Conservation (phyloP, 2,329 filamentous ascomycete species). For the Exophiala oligosperma region DNA sequence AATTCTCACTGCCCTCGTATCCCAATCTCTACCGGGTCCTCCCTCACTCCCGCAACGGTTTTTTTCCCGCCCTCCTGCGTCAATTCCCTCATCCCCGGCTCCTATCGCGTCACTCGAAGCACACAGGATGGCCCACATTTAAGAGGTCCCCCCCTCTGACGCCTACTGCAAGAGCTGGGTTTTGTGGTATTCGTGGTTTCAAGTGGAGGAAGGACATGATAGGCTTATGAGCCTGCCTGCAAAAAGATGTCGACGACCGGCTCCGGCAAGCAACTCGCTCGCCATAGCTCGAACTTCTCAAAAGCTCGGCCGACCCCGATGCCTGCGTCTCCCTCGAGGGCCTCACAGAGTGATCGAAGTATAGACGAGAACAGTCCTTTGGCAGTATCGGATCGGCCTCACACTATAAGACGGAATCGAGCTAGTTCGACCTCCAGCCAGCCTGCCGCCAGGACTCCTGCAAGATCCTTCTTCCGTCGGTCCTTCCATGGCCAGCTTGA, state of each 20-base stretch:
- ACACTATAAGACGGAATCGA: slow-evolving; percentile 18
- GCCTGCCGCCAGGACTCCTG: slow-evolving; percentile 38
- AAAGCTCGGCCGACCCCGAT: slow-evolving; percentile 15
- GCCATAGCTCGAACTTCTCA: slow-evolving; percentile 19
- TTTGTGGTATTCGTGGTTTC: slow-evolving; percentile 11
- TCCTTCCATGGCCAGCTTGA: slow-evolving; percentile 51
- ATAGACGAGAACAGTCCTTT: slow-evolving; percentile 18
- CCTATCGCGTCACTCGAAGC: slow-evolving; percentile 13
- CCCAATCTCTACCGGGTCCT: neutral
- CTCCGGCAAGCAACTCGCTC: slow-evolving; percentile 20
- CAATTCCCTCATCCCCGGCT: slow-evolving; percentile 14
- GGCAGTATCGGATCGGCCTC: slow-evolving; percentile 23
- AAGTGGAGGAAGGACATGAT: slow-evolving; percentile 13
- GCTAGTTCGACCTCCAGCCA: slow-evolving; percentile 26
- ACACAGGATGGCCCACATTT: neutral
- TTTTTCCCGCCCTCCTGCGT: neutral
- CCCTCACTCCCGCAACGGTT: neutral
- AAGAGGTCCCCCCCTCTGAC: neutral
- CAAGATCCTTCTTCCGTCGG: slow-evolving; percentile 46
- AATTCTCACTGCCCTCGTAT: neutral
- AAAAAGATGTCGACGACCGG: slow-evolving; percentile 20
- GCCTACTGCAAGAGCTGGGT: neutral
- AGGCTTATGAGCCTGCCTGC: slow-evolving; percentile 9
- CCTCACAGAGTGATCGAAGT: slow-evolving; percentile 19
- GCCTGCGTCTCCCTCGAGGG: slow-evolving; percentile 19